Evolutionary conservation across 2,329 filamentous ascomycete genomes (phyloP).

Genomic region (Alternaria brassicae): DNA sequence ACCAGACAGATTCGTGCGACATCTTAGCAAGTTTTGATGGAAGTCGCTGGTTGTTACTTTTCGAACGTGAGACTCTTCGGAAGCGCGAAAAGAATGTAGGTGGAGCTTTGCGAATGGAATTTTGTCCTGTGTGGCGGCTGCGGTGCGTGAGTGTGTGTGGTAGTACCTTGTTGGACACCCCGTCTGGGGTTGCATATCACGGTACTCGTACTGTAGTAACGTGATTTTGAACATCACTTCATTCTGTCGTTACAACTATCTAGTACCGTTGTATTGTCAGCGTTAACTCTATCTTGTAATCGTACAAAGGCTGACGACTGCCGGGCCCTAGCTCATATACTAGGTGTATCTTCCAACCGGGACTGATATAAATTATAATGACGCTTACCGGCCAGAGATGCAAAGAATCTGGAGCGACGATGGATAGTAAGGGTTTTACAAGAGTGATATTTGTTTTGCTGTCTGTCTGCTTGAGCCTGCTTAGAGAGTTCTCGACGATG

Average conservation of each 20-base stretch:
- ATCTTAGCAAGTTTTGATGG: conserved; percentile 15
- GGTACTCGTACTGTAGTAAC: neutral
- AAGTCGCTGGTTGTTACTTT: neutral
- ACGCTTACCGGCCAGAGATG: neutral
- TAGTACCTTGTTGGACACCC: conserved; percentile 21
- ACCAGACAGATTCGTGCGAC: conserved; percentile 72
- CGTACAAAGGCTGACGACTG: neutral
- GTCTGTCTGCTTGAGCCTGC: neutral
- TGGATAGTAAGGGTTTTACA: neutral
- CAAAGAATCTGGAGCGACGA: neutral
- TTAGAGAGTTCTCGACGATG: neutral
- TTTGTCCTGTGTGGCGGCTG: neutral
- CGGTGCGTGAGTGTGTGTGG: neutral
- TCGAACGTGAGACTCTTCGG: neutral
- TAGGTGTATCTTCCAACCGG: too few relatives aligned
- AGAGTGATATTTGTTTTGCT: neutral
- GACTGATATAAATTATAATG: neutral
- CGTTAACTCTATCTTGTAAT: neutral
- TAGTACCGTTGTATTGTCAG: neutral
- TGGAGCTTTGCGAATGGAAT: neutral
- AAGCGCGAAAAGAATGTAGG: neutral
- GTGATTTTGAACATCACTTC: neutral
- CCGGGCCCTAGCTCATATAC: neutral
- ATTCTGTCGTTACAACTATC: neutral
- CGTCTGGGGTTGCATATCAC: neutral